Evolutionary conservation across 352 stramenopile species (phyloP).

Genomic region (Globisporangium perplexum): DNA sequence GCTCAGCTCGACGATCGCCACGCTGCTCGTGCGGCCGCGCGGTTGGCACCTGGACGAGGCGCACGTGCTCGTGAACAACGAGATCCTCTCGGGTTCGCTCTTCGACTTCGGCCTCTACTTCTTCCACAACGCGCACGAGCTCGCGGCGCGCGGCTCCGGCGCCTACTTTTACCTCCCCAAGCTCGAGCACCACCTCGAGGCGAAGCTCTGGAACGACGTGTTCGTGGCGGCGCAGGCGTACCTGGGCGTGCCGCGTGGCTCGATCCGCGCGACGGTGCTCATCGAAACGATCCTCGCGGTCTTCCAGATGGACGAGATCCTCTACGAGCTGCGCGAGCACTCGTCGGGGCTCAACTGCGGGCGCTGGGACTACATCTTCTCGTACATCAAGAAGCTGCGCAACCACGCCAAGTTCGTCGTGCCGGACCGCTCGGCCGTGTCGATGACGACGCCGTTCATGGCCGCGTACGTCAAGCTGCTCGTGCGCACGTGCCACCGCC

Average conservation of each 20-base stretch:
- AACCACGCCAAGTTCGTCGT: constrained; percentile 90
- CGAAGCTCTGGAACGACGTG: constrained; percentile 96
- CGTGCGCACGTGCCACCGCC: constrained; percentile 93
- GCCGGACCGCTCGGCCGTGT: constrained; percentile 89
- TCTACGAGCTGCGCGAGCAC: constrained; percentile 95
- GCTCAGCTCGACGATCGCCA: constrained; percentile 76
- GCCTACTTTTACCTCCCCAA: constrained; percentile 97
- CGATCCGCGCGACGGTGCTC: constrained; percentile 92
- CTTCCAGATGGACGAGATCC: constrained; percentile 97
- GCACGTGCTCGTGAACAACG: constrained; percentile 92
- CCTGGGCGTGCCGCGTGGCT: constrained; percentile 88
- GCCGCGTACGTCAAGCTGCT: constrained; percentile 93
- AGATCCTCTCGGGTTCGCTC: constrained; percentile 89
- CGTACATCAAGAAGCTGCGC: constrained; percentile 96
- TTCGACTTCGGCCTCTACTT: constrained; percentile 97
- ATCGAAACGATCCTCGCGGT: constrained; percentile 96
- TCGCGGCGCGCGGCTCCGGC: constrained; percentile 77
- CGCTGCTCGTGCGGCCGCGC: constrained; percentile 89
- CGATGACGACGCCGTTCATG: constrained; percentile 95
- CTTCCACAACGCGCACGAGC: constrained; percentile 93
- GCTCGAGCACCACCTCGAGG: constrained; percentile 93
- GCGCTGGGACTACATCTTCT: constrained; percentile 98
- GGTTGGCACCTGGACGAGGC: constrained; percentile 95
- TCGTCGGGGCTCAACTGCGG: constrained; percentile 96
- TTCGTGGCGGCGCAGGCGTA: constrained; percentile 92